Conservation (phyloP, 2,329 filamentous ascomycete genomes). For the Macroventuria anomochaeta region DNA sequence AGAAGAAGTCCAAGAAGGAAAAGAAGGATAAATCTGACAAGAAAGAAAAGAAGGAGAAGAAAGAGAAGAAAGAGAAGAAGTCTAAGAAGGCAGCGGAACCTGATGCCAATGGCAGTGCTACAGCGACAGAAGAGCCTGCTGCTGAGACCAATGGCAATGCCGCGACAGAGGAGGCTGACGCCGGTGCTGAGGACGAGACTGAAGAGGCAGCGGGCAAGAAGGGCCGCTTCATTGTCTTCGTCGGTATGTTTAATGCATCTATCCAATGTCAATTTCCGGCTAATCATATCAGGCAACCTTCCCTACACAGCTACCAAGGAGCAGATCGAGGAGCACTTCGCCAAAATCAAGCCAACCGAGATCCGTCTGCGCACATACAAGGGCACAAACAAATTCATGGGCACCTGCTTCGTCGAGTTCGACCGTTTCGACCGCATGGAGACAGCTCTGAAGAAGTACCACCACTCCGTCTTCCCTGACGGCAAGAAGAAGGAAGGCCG, state of each 20-base stretch:
- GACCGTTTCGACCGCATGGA: slow-evolving; percentile 86
- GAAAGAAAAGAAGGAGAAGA: slow-evolving; percentile 8
- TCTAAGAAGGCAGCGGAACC: slow-evolving; percentile 27
- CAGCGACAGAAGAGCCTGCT: slow-evolving; percentile 20
- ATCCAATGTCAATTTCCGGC: slow-evolving; percentile 1
- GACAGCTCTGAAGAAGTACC: slow-evolving; percentile 87
- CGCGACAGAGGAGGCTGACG: slow-evolving; percentile 22
- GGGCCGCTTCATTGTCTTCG: slow-evolving; percentile 76
- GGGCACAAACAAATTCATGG: slow-evolving; percentile 46
- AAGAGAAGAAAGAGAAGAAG: slow-evolving; percentile 25
- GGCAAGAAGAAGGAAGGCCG: slow-evolving; percentile 64
- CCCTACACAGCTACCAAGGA: slow-evolving; percentile 80
- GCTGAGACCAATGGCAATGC: slow-evolving; percentile 26
- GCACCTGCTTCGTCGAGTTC: slow-evolving; percentile 76
- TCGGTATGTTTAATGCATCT: slow-evolving; percentile 58
- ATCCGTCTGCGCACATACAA: slow-evolving; percentile 63
- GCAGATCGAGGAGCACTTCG: slow-evolving; percentile 76
- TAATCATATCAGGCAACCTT: slow-evolving; percentile 71
- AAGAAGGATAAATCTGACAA: slow-evolving; percentile 27
- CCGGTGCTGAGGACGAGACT: slow-evolving; percentile 21
- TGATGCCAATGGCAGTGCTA: slow-evolving; percentile 22
- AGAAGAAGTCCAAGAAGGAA: slow-evolving; percentile 37
- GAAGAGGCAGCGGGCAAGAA: slow-evolving; percentile 47
- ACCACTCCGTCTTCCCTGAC: slow-evolving; percentile 78
- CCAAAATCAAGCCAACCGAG: slow-evolving; percentile 71